Conservation (phyloP, 1,284 basidiomycete genomes). For the Trametes hirsuta region DNA sequence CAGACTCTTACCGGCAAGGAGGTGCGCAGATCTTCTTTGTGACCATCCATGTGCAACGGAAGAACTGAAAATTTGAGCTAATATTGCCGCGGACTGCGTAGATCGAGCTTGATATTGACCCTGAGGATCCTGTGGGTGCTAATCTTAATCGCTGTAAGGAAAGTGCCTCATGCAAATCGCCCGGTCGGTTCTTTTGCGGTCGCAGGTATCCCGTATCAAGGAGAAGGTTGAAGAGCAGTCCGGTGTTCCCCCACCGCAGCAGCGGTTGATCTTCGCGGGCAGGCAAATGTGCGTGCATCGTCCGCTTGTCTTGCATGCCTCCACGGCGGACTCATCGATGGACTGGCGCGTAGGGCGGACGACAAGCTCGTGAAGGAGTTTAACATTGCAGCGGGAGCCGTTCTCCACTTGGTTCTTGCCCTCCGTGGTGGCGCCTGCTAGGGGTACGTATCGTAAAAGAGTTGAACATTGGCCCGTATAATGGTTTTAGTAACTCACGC, state of each 20-base stretch:
- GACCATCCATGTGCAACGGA: neutral
- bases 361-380: conserved; percentile 88
- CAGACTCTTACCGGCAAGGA: conserved; percentile 94
- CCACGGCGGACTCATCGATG: neutral
- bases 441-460: conserved; percentile 11
- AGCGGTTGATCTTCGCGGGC: conserved; percentile 93
- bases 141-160: no score
- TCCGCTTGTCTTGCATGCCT: neutral
- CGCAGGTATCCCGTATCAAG: conserved; percentile 92
- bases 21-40: conserved; percentile 49
- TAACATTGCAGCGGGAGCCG: conserved; percentile 81
- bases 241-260: conserved; percentile 96
- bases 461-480: neutral
- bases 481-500: neutral
- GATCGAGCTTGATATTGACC: conserved; percentile 97
- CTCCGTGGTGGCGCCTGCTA: conserved; percentile 75
- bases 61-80: no score
- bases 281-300: conserved; percentile 85
- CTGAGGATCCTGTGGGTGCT: conserved; percentile 61
- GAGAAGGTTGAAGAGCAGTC: conserved; percentile 99
- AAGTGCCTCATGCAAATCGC: neutral
- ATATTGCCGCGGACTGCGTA: conserved; percentile 34
- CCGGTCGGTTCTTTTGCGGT: neutral
- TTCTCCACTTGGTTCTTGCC: conserved; percentile 91
- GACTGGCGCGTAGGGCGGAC: conserved; percentile 57